Base-by-base conservation (phyloP, 208 protist species). In the Trypanosoma mega region DNA sequence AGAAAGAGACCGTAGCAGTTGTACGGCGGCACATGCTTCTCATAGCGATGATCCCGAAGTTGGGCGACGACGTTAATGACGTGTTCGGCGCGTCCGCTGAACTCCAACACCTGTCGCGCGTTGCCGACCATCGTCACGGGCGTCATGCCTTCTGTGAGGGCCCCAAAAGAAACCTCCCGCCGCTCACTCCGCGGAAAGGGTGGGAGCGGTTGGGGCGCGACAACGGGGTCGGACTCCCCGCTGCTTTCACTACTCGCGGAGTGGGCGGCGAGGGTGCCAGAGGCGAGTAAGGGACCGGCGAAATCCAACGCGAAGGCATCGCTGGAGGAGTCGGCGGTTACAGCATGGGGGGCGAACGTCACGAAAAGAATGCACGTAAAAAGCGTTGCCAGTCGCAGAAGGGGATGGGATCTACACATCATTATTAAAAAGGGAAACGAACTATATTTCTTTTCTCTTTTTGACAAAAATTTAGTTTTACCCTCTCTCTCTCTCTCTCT, bases 1-100 rank as follows among this genome's bases (percentile, higher is more conserved):
- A 92, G 16, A 43, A 63, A 74, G 55, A 75, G 64, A 26, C 61
- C 51, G 20, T 62, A n/a, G 53, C 85, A 87, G 68, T 88, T 88
- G 29, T 45, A 14, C 0, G 18, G 26, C 0, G 39, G 60, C n/a
- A 87, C 76, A 1, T 23, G 23, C 0, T 39, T 14, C 34, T 86
- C 69, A 47, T 82, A 92, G 27, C 72, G 80, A 21, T 74, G 33
- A 3, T 74, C 61, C 12, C 56, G 60, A 7, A 87, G 60, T 50
- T 88, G 80, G 26, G 82, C 56, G 8, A 86, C 66, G 2, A 76
- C 52, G 14, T 67, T 74, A 33, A 90, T 50, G 12, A 53, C 70
- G 53, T 84, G 48, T 7, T 53, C 55, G 11, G 58, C 49, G 33
- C 72, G 24, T 20, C 46, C 70, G 21, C 46, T 48, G 37, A 86